Evolutionary conservation across 2,329 filamentous ascomycete species (phyloP).

Genomic region (Hypoxylon sp.): DNA sequence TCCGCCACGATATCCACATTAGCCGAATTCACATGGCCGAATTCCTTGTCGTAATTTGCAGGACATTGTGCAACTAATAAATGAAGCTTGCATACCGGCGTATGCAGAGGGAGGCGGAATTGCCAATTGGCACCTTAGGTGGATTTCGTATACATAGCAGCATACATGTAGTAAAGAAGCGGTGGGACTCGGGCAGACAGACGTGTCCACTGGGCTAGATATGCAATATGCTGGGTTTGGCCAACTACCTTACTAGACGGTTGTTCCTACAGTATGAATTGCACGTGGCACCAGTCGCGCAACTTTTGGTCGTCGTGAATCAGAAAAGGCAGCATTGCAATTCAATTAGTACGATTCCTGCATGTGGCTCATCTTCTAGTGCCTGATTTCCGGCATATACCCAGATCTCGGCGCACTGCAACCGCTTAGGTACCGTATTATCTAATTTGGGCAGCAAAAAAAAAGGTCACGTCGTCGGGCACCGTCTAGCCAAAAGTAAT

Average conservation of each 20-base stretch:
- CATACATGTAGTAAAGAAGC: conserved; percentile 32
- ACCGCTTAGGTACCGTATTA: conserved; percentile 35
- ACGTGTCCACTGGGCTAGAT: conserved; percentile 42
- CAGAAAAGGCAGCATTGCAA: conserved; percentile 37
- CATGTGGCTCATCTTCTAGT: conserved; percentile 32
- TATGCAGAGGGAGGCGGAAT: conserved; percentile 43
- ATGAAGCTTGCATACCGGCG: conserved; percentile 29
- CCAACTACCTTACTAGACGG: conserved; percentile 30
- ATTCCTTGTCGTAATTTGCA: conserved; percentile 31
- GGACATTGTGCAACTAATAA: conserved; percentile 33
- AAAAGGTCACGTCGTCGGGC: conserved; percentile 31
- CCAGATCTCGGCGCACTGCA: conserved; percentile 33
- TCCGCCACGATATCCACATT: conserved; percentile 29
- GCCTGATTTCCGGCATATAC: conserved; percentile 34
- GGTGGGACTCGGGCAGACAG: conserved; percentile 57
- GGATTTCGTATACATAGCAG: conserved; percentile 33
- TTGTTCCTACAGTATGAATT: conserved; percentile 46
- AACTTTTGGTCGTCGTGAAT: conserved; percentile 42
- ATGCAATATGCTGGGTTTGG: conserved; percentile 40
- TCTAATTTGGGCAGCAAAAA: conserved; percentile 45
- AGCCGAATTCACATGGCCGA: conserved; percentile 44
- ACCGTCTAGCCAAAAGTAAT: conserved; percentile 38
- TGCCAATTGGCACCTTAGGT: conserved; percentile 51
- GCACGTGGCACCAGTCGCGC: conserved; percentile 60
- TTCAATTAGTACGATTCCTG: conserved; percentile 33